These are phyloP conservation scores for Aechmea fasciata DNA, from an alignment of 176 grass and related monocot genomes.

Conservation along the genomic window DNA sequence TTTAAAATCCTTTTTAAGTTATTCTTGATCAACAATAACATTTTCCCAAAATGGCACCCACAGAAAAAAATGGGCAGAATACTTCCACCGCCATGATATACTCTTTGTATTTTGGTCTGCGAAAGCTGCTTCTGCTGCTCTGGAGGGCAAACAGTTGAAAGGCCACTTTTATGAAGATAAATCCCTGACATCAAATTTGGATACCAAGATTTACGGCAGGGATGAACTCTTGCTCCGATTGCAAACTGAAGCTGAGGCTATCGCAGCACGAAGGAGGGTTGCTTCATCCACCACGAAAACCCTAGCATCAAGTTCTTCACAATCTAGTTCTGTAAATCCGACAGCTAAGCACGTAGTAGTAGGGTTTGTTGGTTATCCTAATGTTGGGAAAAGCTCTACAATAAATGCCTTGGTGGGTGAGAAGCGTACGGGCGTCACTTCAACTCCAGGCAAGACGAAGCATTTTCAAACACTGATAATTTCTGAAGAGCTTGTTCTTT, in stretches of 20 bases:
- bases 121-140: slow-evolving; percentile 70
- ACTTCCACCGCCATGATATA: slow-evolving; percentile 58
- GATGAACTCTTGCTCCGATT: slow-evolving; percentile 71
- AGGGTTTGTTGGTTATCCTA: slow-evolving; percentile 97
- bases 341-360: slow-evolving; percentile 61
- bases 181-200: slow-evolving; percentile 28
- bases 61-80: slow-evolving; percentile 79
- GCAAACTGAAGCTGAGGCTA: slow-evolving; percentile 73
- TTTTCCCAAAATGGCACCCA: slow-evolving; percentile 19
- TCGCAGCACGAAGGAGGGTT: slow-evolving; percentile 31
- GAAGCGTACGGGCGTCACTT: slow-evolving; percentile 84
- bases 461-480: slow-evolving; percentile 97
- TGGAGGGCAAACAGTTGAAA: slow-evolving; percentile 62
- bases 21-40: neutral
- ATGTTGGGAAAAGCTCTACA: slow-evolving; percentile 95
- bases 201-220: slow-evolving; percentile 68
- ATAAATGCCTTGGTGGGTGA: slow-evolving; percentile 89
- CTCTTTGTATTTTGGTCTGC: slow-evolving; percentile 94
- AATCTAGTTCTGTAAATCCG: slow-evolving; percentile 23
- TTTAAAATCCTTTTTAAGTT: neutral
- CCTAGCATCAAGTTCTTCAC: slow-evolving; percentile 22
- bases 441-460: slow-evolving; percentile 91
- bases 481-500: slow-evolving; percentile 72
- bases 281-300: slow-evolving; percentile 15
- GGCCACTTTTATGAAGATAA: slow-evolving; percentile 30